phyloP scores from a whole-genome alignment of 768 basidiomycete genomes.

The Lactarius hatsudake region DNA sequence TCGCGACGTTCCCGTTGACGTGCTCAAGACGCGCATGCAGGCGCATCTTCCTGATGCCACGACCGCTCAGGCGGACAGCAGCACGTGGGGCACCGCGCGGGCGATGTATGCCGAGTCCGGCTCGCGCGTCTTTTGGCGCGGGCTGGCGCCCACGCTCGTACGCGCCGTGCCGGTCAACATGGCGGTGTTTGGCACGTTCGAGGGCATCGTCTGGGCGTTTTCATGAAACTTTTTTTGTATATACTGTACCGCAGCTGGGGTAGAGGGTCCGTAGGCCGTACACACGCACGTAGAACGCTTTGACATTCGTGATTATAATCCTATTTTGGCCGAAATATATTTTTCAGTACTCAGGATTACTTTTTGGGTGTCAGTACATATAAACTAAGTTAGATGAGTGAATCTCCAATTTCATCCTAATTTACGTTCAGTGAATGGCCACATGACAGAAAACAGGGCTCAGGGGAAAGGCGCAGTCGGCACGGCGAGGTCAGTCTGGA shows the following conservation, averaged over 20 bases:
- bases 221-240: conserved; percentile 17
- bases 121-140: conserved; percentile 65
- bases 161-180: conserved; percentile 87
- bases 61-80: too few species aligned
- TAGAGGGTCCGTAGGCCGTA: too few species aligned
- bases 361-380: too few species aligned
- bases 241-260: not conserved
- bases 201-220: conserved; percentile 48
- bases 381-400: too few species aligned
- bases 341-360: not conserved
- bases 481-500: not conserved
- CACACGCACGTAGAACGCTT: too few species aligned
- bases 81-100: conserved; percentile 58
- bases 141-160: conserved; percentile 76
- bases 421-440: not conserved
- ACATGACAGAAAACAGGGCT: not conserved
- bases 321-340: too few species aligned
- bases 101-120: conserved; percentile 70
- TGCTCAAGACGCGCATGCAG: too few species aligned
- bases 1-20: too few species aligned
- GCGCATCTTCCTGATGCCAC: too few species aligned
- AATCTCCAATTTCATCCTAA: not conserved
- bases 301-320: not conserved
- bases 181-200: conserved; percentile 75
- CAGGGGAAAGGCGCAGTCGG: not conserved